Evolutionary conservation across 2,329 filamentous ascomycete genomes (phyloP).

Genomic region (Pseudogymnoascus sp.): DNA sequence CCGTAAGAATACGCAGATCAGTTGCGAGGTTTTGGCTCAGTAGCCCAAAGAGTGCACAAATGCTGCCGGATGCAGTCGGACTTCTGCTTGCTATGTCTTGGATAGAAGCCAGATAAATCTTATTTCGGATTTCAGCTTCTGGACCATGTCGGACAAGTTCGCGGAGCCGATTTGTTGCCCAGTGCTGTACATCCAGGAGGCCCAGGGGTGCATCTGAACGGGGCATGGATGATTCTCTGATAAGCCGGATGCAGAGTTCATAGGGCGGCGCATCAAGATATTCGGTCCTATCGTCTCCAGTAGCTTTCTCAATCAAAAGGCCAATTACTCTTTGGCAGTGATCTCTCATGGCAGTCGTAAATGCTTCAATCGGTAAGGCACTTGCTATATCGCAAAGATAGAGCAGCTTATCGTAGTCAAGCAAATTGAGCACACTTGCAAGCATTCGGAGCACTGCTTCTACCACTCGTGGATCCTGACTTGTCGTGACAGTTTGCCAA

Average conservation of each 20-base stretch:
- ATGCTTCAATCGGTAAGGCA: conserved; percentile 53
- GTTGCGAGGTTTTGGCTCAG: conserved; percentile 39
- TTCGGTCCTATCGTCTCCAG: conserved; percentile 26
- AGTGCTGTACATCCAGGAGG: conserved; percentile 54
- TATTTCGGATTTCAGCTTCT: conserved; percentile 47
- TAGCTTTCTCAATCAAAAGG: conserved; percentile 39
- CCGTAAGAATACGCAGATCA: conserved; percentile 51
- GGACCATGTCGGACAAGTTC: conserved; percentile 52
- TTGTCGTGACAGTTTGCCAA: conserved; percentile 75
- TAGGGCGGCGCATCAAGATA: conserved; percentile 40
- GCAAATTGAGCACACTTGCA: conserved; percentile 40
- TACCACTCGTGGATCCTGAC: conserved; percentile 77
- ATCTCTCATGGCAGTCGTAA: conserved; percentile 54
- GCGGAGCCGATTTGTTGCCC: conserved; percentile 55
- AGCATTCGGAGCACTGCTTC: conserved; percentile 69
- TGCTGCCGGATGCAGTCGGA: conserved; percentile 61
- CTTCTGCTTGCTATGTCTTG: conserved; percentile 59
- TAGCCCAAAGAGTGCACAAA: conserved; percentile 54
- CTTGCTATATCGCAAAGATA: conserved; percentile 67
- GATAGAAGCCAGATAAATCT: conserved; percentile 61
- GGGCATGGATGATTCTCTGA: conserved; percentile 62
- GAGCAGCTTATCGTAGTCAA: conserved; percentile 44
- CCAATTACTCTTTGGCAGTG: conserved; percentile 54
- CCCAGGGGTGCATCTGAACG: conserved; percentile 47
- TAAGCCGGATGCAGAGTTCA: conserved; percentile 55